Base-by-base conservation (phyloP, 768 basidiomycete species). In the Termitomyces sp. region DNA sequence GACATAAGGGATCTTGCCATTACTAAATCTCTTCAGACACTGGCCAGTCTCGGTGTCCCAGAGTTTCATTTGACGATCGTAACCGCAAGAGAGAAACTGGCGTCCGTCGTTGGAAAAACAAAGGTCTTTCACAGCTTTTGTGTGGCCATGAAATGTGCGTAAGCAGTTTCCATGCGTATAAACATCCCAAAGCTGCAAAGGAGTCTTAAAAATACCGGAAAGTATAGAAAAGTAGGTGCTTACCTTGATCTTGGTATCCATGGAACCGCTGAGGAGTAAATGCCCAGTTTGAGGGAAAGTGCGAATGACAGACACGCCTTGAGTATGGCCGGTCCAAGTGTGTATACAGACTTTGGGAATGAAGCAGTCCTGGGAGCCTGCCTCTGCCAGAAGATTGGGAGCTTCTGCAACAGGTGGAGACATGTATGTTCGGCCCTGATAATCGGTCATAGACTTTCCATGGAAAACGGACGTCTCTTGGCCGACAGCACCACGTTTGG, bases 21-120 rank as follows among this genome's bases (percentile, higher is more conserved):
- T 98, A 65, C 91, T 90, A 77, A 98, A 99, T 7, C 96, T 90
- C 73, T 98, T 92, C 62, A 97, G 76, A 76, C 97, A 98, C 77
- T 98, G 93, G 1, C 95, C 96, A 0, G 97, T 98, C 77, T 99
- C 97, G 20, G 97, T 98, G 69, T 99, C 96, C 97, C 97, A 99
- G 13, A 98, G 81, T 75, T 99, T 99, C 88, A 98, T 95, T 72
- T 94, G 91, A 55, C 95, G 90, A 74, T 99, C 97, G 69, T 97
- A 98, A 55, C 86, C 89, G 66, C 96, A 96, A 16, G 92, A 95
- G 53, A 99, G 73, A 79, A 99, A 98, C 65, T 81, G 83, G 39
- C 82, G 83, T 1, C 97, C 97, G 65, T 94, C 91, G 71, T 97
- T 98, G 56, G 94, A 94, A 74, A 99, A 99, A 9, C 88, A 88